Evolutionary conservation across 495 filamentous ascomycete species (phyloP).

Genomic region (Neurospora hispaniola): DNA sequence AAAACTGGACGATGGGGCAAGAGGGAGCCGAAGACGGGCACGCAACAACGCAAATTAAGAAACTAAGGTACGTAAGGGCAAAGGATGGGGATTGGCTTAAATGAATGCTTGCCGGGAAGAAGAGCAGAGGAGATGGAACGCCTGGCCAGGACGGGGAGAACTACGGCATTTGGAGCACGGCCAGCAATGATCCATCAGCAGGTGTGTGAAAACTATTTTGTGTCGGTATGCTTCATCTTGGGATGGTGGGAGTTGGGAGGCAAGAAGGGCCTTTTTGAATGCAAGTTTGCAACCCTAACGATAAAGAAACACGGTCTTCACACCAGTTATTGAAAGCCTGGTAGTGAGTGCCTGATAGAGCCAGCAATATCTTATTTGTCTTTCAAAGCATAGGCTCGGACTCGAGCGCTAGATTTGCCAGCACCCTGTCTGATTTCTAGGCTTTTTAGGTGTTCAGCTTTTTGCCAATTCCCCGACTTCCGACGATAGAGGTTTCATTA

Average conservation of each 20-base stretch:
- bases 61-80: too few species aligned
- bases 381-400: too few species aligned
- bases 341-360: too few species aligned
- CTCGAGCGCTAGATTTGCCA: too few species aligned
- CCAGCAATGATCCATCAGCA: background rate
- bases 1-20: background rate
- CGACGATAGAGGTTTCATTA: background rate
- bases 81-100: too few species aligned
- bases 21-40: background rate
- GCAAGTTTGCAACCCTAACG: background rate
- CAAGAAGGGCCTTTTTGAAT: background rate
- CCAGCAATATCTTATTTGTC: background rate
- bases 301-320: background rate
- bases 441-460: too few species aligned
- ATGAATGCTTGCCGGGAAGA: background rate
- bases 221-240: background rate
- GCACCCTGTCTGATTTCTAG: too few species aligned
- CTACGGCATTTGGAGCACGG: background rate
- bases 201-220: background rate
- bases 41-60: background rate
- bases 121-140: background rate
- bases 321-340: background rate
- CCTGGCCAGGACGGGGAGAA: background rate
- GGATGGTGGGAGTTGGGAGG: background rate
- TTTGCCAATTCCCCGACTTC: too few species aligned